Evolutionary conservation across 768 basidiomycete genomes (phyloP).

Genomic region (Boletellus emodensis): DNA sequence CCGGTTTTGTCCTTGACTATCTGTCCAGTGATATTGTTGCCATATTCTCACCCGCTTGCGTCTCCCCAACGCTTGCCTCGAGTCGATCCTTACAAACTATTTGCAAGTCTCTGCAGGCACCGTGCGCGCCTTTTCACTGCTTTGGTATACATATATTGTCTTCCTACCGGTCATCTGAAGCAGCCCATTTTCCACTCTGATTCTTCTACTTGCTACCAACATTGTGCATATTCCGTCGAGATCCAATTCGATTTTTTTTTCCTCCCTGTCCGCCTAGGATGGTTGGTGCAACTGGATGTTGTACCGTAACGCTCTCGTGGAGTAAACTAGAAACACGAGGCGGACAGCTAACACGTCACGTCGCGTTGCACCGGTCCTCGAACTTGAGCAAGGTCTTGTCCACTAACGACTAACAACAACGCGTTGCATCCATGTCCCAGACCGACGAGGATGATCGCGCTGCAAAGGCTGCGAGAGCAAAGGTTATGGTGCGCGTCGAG

Average conservation of each 20-base stretch:
- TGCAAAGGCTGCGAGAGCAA: slow-evolving; percentile 77
- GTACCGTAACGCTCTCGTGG: background rate
- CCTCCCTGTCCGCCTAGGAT: slow-evolving; percentile 1
- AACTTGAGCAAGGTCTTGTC: background rate
- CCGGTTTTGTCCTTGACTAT: slow-evolving; percentile 21
- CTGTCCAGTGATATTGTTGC: slow-evolving; percentile 50
- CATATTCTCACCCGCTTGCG: slow-evolving; percentile 52
- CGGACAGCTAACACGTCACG: background rate
- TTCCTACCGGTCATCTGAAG: slow-evolving; percentile 30
- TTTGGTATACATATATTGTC: slow-evolving; percentile 37
- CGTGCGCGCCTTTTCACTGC: slow-evolving; percentile 27
- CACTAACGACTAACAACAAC: background rate
- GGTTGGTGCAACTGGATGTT: background rate
- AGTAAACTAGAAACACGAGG: slow-evolving; percentile 4
- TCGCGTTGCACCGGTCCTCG: background rate
- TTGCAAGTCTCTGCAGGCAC: slow-evolving; percentile 32
- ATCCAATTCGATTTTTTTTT: slow-evolving; percentile 33
- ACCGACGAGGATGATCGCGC: slow-evolving; percentile 78
- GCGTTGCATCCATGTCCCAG: slow-evolving; percentile 26
- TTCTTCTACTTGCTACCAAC: slow-evolving; percentile 35
- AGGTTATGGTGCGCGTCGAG: slow-evolving; percentile 60
- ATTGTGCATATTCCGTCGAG: slow-evolving; percentile 44
- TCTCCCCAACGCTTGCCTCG: slow-evolving; percentile 44
- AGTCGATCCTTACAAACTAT: slow-evolving; percentile 60
- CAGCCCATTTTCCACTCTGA: slow-evolving; percentile 32